phyloP scores from a whole-genome alignment of 2,329 filamentous ascomycete genomes.

The Trichoderma atrobrunneum region DNA sequence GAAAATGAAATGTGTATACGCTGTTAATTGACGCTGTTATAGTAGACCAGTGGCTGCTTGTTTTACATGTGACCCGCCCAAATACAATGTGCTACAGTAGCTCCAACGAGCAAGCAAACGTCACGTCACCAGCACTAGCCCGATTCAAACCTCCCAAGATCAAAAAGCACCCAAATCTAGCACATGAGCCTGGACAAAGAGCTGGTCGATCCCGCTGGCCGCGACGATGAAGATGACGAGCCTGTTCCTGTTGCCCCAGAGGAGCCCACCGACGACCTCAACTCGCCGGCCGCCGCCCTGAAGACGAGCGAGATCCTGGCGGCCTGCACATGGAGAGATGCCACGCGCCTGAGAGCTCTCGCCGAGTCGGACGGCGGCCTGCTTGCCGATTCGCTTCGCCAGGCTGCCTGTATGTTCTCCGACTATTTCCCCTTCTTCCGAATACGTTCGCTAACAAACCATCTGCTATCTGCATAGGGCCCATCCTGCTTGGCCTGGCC shows the following conservation, averaged over 20 bases:
- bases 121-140: neutral
- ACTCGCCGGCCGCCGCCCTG: slow-evolving; percentile 24
- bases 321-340: slow-evolving; percentile 59
- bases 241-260: slow-evolving; percentile 3
- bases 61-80: neutral
- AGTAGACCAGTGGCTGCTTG: neutral
- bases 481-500: slow-evolving; percentile 51
- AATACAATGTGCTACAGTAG: neutral
- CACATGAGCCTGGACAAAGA: slow-evolving; percentile 22
- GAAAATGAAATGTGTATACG: neutral
- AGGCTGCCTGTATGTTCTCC: slow-evolving; percentile 68
- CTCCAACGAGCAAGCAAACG: neutral
- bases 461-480: slow-evolving; percentile 50
- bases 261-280: slow-evolving; percentile 20
- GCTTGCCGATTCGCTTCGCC: slow-evolving; percentile 64
- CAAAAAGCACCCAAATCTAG: slow-evolving; percentile 3
- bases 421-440: neutral
- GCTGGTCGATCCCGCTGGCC: slow-evolving; percentile 16
- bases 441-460: slow-evolving; percentile 6
- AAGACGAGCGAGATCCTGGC: slow-evolving; percentile 44
- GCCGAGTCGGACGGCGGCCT: slow-evolving; percentile 66
- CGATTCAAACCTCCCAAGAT: neutral
- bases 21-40: neutral
- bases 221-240: slow-evolving; percentile 8
- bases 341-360: slow-evolving; percentile 53